phyloP scores from a whole-genome alignment of 2,329 filamentous ascomycete species.

The Ophiostoma tasmaniense region DNA sequence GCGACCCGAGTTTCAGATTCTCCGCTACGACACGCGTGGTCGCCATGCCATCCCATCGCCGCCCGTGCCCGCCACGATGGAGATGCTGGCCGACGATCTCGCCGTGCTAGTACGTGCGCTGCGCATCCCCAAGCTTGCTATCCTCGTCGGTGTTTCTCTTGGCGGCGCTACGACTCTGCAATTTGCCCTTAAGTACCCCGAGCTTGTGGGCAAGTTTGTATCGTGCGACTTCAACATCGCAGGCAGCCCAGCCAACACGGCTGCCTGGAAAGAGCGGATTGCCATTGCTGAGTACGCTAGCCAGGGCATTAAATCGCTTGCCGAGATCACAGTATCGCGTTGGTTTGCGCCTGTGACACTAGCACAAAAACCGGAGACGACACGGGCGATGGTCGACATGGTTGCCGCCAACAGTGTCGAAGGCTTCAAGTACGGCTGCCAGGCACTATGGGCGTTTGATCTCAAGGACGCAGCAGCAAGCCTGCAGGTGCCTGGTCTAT shows the following conservation, averaged over 20 bases:
- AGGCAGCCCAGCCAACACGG: constrained; percentile 63
- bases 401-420: constrained; percentile 60
- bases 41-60: constrained; percentile 44
- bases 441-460: constrained; percentile 65
- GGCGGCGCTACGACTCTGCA: constrained; percentile 72
- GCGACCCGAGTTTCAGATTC: constrained; percentile 59
- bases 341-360: constrained; percentile 64
- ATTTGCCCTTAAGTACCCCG: constrained; percentile 58
- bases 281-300: constrained; percentile 50
- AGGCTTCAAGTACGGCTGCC: constrained; percentile 60
- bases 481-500: constrained; percentile 51
- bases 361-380: constrained; percentile 36
- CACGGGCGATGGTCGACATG: constrained; percentile 56
- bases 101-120: constrained; percentile 57
- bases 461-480: constrained; percentile 47
- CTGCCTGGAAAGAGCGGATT: constrained; percentile 72
- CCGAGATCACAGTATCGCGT: constrained; percentile 60
- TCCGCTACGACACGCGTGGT: constrained; percentile 72
- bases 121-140: constrained; percentile 56
- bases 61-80: constrained; percentile 47
- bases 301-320: constrained; percentile 53
- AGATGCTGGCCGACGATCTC: constrained; percentile 61
- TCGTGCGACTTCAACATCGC: constrained; percentile 72
- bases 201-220: constrained; percentile 52
- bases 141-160: constrained; percentile 68